Evolutionary conservation across 306 rosid species (phyloP).

Genomic region (Citrullus mucosospermus): DNA sequence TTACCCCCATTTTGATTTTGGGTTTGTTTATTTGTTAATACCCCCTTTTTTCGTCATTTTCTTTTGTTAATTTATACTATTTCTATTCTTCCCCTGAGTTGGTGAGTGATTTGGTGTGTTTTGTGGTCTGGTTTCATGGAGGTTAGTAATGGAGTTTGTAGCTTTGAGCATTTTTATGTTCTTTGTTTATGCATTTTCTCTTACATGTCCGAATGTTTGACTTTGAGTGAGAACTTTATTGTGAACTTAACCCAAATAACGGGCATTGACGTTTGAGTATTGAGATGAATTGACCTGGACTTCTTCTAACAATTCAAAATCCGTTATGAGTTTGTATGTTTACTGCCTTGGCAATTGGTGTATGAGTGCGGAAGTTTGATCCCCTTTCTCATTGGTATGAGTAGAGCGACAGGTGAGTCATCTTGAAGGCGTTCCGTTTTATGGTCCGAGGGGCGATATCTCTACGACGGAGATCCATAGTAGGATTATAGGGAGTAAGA

Average conservation of each 20-base stretch:
- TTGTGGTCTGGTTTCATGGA: neutral
- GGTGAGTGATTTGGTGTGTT: neutral
- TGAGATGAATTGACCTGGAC: neutral
- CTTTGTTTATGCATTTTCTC: neutral
- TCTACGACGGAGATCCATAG: slow-evolving; percentile 58
- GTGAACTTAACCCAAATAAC: neutral
- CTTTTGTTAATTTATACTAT: neutral
- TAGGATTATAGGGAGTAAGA: slow-evolving; percentile 57
- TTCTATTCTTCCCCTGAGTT: neutral
- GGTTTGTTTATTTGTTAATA: neutral
- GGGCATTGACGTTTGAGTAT: neutral
- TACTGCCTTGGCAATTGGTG: neutral
- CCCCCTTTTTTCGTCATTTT: neutral
- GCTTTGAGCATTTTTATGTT: neutral
- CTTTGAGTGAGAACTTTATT: neutral
- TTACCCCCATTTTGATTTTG: neutral
- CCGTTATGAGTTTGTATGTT: neutral
- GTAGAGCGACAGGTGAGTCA: slow-evolving; percentile 74
- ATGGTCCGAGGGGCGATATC: slow-evolving; percentile 71
- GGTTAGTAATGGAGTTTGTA: slow-evolving; percentile 3
- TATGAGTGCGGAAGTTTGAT: slow-evolving; percentile 16
- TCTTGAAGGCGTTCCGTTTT: slow-evolving; percentile 85
- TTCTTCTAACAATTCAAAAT: neutral
- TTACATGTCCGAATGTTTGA: neutral
- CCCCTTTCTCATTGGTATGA: slow-evolving; percentile 14